These are phyloP conservation scores for Rhinocladiella similis DNA, from an alignment of 2,329 filamentous ascomycete genomes.

Conservation along the genomic window DNA sequence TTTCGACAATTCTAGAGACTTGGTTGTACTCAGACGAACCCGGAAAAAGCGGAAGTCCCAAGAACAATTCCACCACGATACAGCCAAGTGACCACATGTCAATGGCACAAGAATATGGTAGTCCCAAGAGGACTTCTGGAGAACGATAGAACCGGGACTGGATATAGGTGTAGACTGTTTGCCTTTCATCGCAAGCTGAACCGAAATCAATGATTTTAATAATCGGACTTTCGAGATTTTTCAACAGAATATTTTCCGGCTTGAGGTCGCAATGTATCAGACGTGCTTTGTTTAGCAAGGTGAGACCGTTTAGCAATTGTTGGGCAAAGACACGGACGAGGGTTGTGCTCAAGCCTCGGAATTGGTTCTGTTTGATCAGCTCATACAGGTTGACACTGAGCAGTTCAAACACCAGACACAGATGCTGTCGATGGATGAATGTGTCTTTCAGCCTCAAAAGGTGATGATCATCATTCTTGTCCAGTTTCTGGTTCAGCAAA, in stretches of 20 bases:
- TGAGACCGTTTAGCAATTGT: slow-evolving; percentile 88
- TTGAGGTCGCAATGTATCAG: slow-evolving; percentile 98
- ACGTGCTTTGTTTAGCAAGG: slow-evolving; percentile 90
- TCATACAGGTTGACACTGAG: slow-evolving; percentile 98
- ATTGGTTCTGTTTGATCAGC: slow-evolving; percentile 99
- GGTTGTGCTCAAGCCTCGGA: slow-evolving; percentile 93
- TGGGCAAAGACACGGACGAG: slow-evolving; percentile 96
- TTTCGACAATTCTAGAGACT: slow-evolving; percentile 94
- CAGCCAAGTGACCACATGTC: slow-evolving; percentile 99
- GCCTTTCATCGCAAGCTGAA: slow-evolving; percentile 94
- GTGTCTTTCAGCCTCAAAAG: slow-evolving; percentile 92
- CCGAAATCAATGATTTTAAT: slow-evolving; percentile 99
- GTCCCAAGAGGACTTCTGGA: slow-evolving; percentile 88
- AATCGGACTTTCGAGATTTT: slow-evolving; percentile 97
- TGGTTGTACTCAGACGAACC: slow-evolving; percentile 99
- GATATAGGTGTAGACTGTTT: slow-evolving; percentile 99
- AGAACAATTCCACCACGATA: slow-evolving; percentile 95
- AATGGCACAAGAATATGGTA: slow-evolving; percentile 97
- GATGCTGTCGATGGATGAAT: slow-evolving; percentile 95
- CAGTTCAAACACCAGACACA: slow-evolving; percentile 94
- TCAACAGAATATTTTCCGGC: slow-evolving; percentile 94
- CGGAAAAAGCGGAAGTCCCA: slow-evolving; percentile 90
- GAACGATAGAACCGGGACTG: slow-evolving; percentile 98
- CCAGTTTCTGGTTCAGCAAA: slow-evolving; percentile 95
- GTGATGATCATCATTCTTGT: slow-evolving; percentile 99